Conservation (phyloP, 306 rosid genomes). For the Pyrus pyrifolia region DNA sequence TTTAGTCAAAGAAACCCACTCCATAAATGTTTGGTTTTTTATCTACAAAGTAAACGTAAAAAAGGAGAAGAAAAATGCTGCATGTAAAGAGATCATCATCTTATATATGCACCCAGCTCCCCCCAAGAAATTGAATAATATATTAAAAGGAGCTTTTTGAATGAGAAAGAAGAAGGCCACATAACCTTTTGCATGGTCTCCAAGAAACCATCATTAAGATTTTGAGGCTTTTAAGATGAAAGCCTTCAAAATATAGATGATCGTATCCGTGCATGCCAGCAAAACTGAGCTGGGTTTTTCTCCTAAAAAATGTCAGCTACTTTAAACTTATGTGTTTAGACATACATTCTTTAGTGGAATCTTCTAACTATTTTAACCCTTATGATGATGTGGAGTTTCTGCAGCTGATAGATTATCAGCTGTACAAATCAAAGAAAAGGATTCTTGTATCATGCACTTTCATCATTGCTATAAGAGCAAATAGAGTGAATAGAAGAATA, state of each 20-base stretch:
- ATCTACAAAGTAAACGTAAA: conserved; percentile 30
- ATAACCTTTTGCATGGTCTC: conserved; percentile 95
- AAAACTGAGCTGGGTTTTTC: conserved; percentile 44
- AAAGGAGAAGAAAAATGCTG: conserved; percentile 1
- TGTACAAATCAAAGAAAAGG: conserved; percentile 19
- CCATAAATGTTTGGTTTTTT: conserved; percentile 19
- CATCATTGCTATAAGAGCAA: conserved; percentile 41
- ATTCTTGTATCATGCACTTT: conserved; percentile 20
- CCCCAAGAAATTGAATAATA: neutral
- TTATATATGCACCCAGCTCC: neutral
- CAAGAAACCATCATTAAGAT: conserved; percentile 69
- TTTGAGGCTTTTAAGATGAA: conserved; percentile 63
- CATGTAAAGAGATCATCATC: conserved; percentile 13
- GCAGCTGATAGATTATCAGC: conserved; percentile 6
- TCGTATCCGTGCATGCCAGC: conserved; percentile 43
- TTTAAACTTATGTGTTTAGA: conserved; percentile 57
- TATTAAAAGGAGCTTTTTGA: conserved; percentile 38
- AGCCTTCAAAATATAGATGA: conserved; percentile 23
- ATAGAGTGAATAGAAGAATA: neutral
- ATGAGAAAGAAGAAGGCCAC: conserved; percentile 49
- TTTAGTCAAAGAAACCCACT: conserved; percentile 32
- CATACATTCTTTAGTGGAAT: conserved; percentile 44
- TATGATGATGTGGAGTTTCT: conserved; percentile 2
- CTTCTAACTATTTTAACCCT: conserved; percentile 46
- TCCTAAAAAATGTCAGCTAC: conserved; percentile 47